These are phyloP conservation scores for Ascocoryne sarcoides DNA, from an alignment of 2,329 filamentous ascomycete species.

Conservation along the genomic window DNA sequence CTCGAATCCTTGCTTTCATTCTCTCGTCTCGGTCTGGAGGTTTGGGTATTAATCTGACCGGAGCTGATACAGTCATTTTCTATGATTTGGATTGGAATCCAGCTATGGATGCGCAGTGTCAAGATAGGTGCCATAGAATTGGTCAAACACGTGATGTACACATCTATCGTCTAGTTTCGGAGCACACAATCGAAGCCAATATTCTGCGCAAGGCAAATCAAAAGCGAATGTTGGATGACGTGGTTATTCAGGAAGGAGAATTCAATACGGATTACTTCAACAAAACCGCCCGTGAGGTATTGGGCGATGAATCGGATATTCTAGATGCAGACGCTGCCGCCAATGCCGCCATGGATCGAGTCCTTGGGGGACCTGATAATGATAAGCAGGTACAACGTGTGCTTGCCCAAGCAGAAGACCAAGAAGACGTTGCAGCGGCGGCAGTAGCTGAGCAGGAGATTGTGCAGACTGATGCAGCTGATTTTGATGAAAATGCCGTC, in stretches of 20 bases:
- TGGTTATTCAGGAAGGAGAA: slow-evolving; percentile 95
- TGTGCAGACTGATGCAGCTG: slow-evolving; percentile 71
- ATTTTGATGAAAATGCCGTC: slow-evolving; percentile 62
- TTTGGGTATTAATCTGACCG: slow-evolving; percentile 91
- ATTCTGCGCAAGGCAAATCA: slow-evolving; percentile 94
- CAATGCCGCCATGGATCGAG: slow-evolving; percentile 75
- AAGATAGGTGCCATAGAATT: slow-evolving; percentile 94
- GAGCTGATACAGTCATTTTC: slow-evolving; percentile 96
- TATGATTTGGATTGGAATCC: slow-evolving; percentile 99
- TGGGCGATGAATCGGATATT: slow-evolving; percentile 44
- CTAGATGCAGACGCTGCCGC: slow-evolving; percentile 63
- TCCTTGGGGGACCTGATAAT: slow-evolving; percentile 53
- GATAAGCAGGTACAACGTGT: slow-evolving; percentile 60
- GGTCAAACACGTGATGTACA: slow-evolving; percentile 96
- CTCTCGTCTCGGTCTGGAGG: slow-evolving; percentile 90
- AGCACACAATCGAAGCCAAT: slow-evolving; percentile 96
- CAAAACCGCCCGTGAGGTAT: slow-evolving; percentile 60
- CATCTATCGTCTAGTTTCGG: slow-evolving; percentile 88
- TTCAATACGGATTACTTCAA: slow-evolving; percentile 97
- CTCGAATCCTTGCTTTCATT: slow-evolving; percentile 89
- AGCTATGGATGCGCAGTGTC: slow-evolving; percentile 98
- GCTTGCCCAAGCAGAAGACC: slow-evolving; percentile 84
- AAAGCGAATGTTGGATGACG: slow-evolving; percentile 95
- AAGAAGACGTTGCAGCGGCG: slow-evolving; percentile 83
- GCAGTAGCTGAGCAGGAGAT: slow-evolving; percentile 83